Percentiles rank a stretch among this genome's conserved stretches.
These are phyloP conservation scores for Amoeboradix gromovi DNA, from an alignment of 371 early-diverging fungal species.

Conservation along the genomic window DNA sequence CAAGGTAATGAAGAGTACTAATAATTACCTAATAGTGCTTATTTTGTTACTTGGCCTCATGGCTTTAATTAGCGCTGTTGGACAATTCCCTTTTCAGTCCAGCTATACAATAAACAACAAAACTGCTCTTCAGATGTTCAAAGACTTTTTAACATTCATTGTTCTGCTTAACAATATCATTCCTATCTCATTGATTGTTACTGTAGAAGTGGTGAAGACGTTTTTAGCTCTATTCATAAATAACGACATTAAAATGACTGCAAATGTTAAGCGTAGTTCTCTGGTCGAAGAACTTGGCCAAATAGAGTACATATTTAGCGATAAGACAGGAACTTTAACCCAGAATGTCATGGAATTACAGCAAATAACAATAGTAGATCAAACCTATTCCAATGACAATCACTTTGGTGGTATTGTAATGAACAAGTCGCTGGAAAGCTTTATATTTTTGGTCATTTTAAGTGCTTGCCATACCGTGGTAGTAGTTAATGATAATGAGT, in stretches of 20 bases:
- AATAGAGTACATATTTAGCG: conserved; percentile 80
- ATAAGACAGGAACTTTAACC: conserved; percentile 99
- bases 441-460: conserved; percentile 23
- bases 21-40: conserved; percentile 32
- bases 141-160: conserved; percentile 23
- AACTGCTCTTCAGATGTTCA: neutral
- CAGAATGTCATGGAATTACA: conserved; percentile 96
- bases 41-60: conserved; percentile 1
- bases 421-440: conserved; percentile 9
- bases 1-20: conserved; percentile 70
- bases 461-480: conserved; percentile 76
- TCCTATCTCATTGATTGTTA: conserved; percentile 82
- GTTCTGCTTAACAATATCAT: conserved; percentile 92
- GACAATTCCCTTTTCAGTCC: too few species aligned
- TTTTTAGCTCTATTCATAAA: conserved; percentile 59
- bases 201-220: conserved; percentile 86
- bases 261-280: conserved; percentile 72
- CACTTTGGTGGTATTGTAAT: conserved; percentile 55
- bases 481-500: conserved; percentile 30
- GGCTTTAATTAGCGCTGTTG: too few species aligned
- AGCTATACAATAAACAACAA: too few species aligned
- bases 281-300: conserved; percentile 98
- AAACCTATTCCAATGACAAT: conserved; percentile 63
- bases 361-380: conserved; percentile 84
- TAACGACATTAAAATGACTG: conserved; percentile 42